Evolutionary conservation across 148 eudicot genomes (phyloP).

Genomic region (Rhododendron williamsianum): DNA sequence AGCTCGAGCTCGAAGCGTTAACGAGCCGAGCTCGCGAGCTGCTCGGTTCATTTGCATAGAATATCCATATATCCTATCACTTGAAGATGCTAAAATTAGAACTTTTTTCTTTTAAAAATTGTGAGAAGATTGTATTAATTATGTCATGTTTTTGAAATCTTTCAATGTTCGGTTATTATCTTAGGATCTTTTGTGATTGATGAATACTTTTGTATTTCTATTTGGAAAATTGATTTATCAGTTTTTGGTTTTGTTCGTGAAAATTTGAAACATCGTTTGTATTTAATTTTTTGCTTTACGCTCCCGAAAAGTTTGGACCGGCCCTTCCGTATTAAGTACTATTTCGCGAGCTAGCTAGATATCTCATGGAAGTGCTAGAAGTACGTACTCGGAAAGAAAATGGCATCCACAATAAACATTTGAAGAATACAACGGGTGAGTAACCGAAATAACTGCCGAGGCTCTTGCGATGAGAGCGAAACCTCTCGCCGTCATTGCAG

Average conservation of each 20-base stretch:
- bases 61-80: no score
- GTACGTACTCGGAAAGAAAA: background rate
- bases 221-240: background rate
- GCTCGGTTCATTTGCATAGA: no score
- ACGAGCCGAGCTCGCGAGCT: no score
- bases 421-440: background rate
- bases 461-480: background rate
- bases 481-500: background rate
- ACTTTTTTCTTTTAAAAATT: no score
- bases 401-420: background rate
- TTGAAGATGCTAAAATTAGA: no score
- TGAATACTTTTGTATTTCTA: background rate
- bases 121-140: background rate
- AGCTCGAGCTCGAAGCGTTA: no score
- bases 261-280: no score
- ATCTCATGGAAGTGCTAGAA: background rate
- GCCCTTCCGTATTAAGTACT: no score
- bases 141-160: background rate
- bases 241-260: background rate
- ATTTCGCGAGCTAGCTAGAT: background rate
- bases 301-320: background rate
- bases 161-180: background rate
- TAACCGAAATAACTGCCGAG: slow-evolving; percentile 30
- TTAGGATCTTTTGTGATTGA: background rate
- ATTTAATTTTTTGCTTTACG: no score